Base-by-base conservation (phyloP, 2,329 filamentous ascomycete species). In the Ambrosiella beaveri region DNA sequence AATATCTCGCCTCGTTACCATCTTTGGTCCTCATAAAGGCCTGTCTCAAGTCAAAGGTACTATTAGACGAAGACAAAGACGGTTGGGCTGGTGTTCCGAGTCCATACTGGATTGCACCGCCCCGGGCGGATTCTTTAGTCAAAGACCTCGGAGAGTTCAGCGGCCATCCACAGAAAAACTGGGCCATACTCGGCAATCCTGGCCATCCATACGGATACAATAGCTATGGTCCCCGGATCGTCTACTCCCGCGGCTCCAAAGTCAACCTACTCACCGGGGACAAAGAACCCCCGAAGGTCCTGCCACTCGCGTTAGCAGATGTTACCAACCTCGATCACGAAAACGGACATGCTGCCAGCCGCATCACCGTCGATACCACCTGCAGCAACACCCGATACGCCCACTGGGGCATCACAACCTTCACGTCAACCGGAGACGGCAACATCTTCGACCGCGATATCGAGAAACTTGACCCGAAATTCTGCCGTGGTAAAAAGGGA, bases 21-120 rank as follows among this genome's bases (percentile, higher is more conserved):
- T 67, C 70, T 1, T 65, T 79, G 37, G 68, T 66, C 0, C 56
- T 77, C 3, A 74, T 74, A 62, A 74, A 75, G 54, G 40, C 47
- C 7, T 38, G 19, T 37, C 38, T 12, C 9, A n/a, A n/a, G 13
- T 51, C 47, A 11, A 15, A 19, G 19, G 47, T 36, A 11, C 35
- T 51, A 27, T 27, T 27, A 9, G 11, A 11, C 8, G 19, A 19
- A 11, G 6, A 51, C 27, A 36, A 51, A 27, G 11, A 15, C n/a
- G 44, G 19, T 27, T 38, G 53, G 53, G 3, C 50, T 44, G 35
- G 17, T 17, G 1, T 35, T 3, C 7, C 12, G 11, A 35, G 17
- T 7, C 8, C 6, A 12, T 51, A 51, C 11, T 51, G 47, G 47
- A 51, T 17, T 27, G 12, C 47, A 15, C 17, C 12, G 2, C 17